Base-by-base conservation (phyloP, 257 asterid genomes). In the Mitragyna speciosa region DNA sequence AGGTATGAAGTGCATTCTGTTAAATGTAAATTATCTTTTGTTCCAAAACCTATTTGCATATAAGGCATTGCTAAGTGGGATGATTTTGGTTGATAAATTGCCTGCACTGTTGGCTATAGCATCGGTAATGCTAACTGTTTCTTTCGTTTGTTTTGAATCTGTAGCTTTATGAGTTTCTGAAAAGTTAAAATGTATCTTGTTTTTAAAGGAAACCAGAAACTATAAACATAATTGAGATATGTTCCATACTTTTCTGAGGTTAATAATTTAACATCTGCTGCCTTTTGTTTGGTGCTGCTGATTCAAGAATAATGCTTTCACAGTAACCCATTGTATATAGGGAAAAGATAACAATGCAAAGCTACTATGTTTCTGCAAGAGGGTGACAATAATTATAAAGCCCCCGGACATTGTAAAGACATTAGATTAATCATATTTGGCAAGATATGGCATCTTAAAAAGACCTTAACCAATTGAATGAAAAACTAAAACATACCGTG, bases 1-100 rank as follows among this genome's bases (percentile, higher is more conserved):
- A 90, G 97, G 99, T 93, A 88, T 70, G 28, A 61, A 70, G 59
- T 20, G 19, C 64, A 36, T 36, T 61, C 30, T 61, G 47, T 45
- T 9, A 22, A 24, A 28, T 7, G 36, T 45, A 26, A 41, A 5
- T 64, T 39, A 54, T 67, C 22, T 52, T 28, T 26, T 36, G 79
- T 19, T n/a, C 64, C 61, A 56, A 56, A 4, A 9, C 41, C 64
- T 56, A 2, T 19, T 12, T 14, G 20, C 56, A 51, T 14, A 3
- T 51, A 51, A 51, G 56, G 12, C 56, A 51, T 19, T 51, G 56
- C 56, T 51, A 12, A 51, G 14, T 51, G 56, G 56, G 20, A 51
- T 14, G 19, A 11, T 64, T 26, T 64, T 28, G 39, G 28, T 30
- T 64, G 39, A 36, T 36, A 36, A 36, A 12, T 64, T 28, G 9